Evolutionary conservation across 2,329 filamentous ascomycete genomes (phyloP), one percentile per base, ranked within the genome.

Genomic region (Paraphoma sp.): DNA sequence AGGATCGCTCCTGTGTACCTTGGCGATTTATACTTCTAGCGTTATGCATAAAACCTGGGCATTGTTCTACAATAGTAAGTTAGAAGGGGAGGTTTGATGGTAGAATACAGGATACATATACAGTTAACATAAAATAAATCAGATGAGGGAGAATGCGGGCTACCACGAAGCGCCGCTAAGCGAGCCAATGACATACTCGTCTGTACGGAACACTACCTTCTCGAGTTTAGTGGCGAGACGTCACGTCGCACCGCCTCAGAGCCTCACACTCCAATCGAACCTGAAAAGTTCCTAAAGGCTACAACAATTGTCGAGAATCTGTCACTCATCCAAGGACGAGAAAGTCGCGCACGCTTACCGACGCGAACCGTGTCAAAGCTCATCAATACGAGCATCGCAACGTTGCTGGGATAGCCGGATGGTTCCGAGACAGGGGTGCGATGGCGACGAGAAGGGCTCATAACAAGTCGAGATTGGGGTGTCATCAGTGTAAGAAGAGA

Each of bases 401-500:
- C 51, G 23, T 38, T 36, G 3, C 33, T 10, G 14, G 33, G 45
- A 50, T 54, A 23, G 33, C 44, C 48, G 50, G 53, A 51, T 52
- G 51, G 46, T 36, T 16, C 28, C 45, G 17, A 43, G 45, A 47
- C 29, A 23, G 7, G 18, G 12, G 40, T 45, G 44, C 29, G 38
- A 71, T 71, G 69, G 59, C 68, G 23, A 74, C 72, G 8, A 71
- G 72, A 47, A 70, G 63, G 51, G 56, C 71, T 41, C 73, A 76
- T 46, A 74, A 70, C 57, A 76, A 76, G 55, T 71, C 73, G 12
- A 69, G 73, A 51, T 44, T 75, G 50, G 73, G 73, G 2, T 76
- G 73, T 41, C 64, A 64, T 30, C 67, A 73, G 44, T 76, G 73
- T 47, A 76, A 76, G 56, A 67, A 63, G 45, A 66, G 72, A 63